phyloP scores from a whole-genome alignment of 176 grass and related monocot species.

The Oryza nivara region DNA sequence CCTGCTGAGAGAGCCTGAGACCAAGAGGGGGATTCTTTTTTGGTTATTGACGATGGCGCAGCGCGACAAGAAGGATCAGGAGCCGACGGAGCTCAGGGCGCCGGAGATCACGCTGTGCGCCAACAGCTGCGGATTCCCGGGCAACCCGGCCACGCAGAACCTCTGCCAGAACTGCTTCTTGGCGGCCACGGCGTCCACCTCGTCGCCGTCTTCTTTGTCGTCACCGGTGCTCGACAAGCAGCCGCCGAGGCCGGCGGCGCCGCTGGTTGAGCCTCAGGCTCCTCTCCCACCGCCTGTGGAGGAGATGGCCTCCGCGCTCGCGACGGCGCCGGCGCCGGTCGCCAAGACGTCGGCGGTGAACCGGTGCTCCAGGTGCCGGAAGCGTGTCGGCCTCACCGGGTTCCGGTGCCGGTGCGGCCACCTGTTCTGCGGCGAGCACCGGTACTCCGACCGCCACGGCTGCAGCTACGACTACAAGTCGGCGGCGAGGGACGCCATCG shows the following conservation, averaged over 20 bases:
- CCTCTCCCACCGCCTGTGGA: not conserved
- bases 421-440: conserved; percentile 89
- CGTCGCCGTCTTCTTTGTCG: conserved; percentile 16
- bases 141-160: conserved; percentile 75
- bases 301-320: not conserved
- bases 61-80: conserved; percentile 76
- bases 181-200: not conserved
- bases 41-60: conserved; percentile 62
- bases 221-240: conserved; percentile 10
- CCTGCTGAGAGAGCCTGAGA: not conserved
- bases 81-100: conserved; percentile 72
- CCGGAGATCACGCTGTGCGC: conserved; percentile 82
- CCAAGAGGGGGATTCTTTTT: not conserved
- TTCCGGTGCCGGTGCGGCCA: conserved; percentile 91
- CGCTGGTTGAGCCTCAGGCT: not conserved
- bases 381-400: conserved; percentile 76
- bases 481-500: conserved; percentile 71
- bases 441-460: conserved; percentile 91
- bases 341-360: conserved; percentile 40
- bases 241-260: conserved; percentile 23
- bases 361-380: conserved; percentile 86
- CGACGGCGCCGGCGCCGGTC: not conserved
- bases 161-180: conserved; percentile 75
- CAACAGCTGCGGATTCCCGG: conserved; percentile 87
- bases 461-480: conserved; percentile 91